Evolutionary conservation across 106 monocot genomes (phyloP).

Genomic region (Narthecium ossifragum): DNA sequence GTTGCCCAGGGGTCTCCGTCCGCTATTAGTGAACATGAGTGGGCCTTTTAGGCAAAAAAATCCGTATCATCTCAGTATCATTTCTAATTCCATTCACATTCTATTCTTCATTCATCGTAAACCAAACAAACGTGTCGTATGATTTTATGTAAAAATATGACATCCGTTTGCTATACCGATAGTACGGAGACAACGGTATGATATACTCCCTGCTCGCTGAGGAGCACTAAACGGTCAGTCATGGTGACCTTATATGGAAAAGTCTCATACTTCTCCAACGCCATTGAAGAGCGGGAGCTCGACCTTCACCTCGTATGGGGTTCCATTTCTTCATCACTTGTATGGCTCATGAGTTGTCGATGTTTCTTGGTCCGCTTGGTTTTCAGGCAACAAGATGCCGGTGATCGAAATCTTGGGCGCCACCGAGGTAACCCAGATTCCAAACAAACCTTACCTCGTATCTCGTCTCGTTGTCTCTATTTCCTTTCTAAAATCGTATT

Average conservation of each 20-base stretch:
- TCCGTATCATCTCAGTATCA: no score
- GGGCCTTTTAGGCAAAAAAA: no score
- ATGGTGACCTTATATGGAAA: slow-evolving; percentile 86
- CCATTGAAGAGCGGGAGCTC: slow-evolving; percentile 82
- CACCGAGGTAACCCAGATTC: slow-evolving; percentile 64
- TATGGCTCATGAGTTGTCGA: neutral
- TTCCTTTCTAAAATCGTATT: neutral
- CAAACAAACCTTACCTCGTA: neutral
- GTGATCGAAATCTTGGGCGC: slow-evolving; percentile 91
- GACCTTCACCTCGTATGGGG: slow-evolving; percentile 90
- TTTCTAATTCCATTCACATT: no score
- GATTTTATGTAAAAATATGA: no score
- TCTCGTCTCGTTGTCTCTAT: neutral
- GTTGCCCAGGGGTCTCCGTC: no score
- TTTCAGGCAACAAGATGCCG: slow-evolving; percentile 88
- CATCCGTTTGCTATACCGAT: no score
- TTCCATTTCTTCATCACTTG: slow-evolving; percentile 1
- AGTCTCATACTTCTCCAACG: slow-evolving; percentile 98
- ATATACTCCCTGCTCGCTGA: no score
- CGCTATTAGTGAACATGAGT: no score
- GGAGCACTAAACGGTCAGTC: no score
- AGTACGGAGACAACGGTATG: no score
- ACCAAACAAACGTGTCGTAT: no score
- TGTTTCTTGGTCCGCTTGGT: neutral
- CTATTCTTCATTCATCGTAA: no score